These are phyloP conservation scores for Verticillium isaacii DNA, from an alignment of 2,329 filamentous ascomycete genomes.

Conservation along the genomic window DNA sequence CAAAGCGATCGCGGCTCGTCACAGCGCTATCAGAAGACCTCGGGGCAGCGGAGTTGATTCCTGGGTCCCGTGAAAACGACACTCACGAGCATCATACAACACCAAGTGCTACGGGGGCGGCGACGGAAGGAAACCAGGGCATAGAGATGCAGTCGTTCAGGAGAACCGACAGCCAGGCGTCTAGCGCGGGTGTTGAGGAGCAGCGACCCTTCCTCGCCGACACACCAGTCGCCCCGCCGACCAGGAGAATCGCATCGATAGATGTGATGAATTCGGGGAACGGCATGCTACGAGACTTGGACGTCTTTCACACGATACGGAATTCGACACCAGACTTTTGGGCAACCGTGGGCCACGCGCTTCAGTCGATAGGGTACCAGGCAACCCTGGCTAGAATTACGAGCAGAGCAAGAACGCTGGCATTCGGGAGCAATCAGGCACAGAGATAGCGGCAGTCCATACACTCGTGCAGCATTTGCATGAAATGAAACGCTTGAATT, in stretches of 20 bases:
- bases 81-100: background rate
- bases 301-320: constrained; percentile 44
- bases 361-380: constrained; percentile 51
- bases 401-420: background rate
- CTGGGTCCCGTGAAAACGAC: background rate
- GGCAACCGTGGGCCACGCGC: constrained; percentile 42
- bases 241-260: constrained; percentile 25
- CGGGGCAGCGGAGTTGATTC: background rate
- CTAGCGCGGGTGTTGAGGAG: constrained; percentile 18
- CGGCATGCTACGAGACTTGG: constrained; percentile 48
- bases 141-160: constrained; percentile 40
- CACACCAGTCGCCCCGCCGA: constrained; percentile 5
- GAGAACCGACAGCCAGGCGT: constrained; percentile 13
- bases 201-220: constrained; percentile 16
- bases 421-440: constrained; percentile 9
- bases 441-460: constrained; percentile 4
- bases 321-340: constrained; percentile 42
- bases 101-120: background rate
- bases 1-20: constrained; percentile 4
- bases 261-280: constrained; percentile 52
- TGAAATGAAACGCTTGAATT: background rate
- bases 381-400: constrained; percentile 40
- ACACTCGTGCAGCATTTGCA: background rate
- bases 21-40: background rate
- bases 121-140: constrained; percentile 18